These are phyloP conservation scores for Psilocybe mexicana DNA, from an alignment of 1,284 basidiomycete species.

Conservation along the genomic window DNA sequence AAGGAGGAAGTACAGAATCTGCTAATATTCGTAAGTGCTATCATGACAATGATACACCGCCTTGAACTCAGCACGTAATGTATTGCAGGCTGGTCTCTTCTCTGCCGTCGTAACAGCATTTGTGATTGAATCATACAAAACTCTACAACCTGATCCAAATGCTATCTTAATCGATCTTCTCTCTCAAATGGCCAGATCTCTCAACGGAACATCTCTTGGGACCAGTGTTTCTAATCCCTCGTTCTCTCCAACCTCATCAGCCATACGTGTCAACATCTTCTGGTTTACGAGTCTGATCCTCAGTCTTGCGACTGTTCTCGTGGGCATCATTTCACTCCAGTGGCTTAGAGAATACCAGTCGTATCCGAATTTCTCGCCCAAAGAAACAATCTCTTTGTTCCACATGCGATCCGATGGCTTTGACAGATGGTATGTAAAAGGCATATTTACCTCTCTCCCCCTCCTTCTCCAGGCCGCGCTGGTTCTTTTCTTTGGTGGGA, in stretches of 20 bases:
- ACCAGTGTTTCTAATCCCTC: background rate
- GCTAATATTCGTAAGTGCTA: conserved; percentile 23
- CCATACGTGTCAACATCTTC: conserved; percentile 23
- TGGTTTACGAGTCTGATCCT: conserved; percentile 28
- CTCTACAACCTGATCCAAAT: background rate
- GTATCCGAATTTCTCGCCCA: conserved; percentile 14
- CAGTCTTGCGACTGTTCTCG: conserved; percentile 19
- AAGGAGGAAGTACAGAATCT: conserved; percentile 25
- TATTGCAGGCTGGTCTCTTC: conserved; percentile 5
- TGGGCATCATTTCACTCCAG: conserved; percentile 26
- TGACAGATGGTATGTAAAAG: conserved; percentile 28
- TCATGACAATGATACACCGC: background rate
- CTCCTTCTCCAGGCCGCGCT: conserved; percentile 30
- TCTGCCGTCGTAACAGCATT: conserved; percentile 7
- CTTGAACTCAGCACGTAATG: background rate
- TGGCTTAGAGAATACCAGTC: conserved; percentile 26
- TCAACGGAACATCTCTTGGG: background rate
- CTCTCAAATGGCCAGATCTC: background rate
- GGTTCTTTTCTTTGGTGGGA: conserved; percentile 30
- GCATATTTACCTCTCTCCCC: conserved; percentile 28
- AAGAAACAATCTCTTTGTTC: conserved; percentile 18
- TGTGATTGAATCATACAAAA: conserved; percentile 6
- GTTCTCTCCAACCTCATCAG: conserved; percentile 1
- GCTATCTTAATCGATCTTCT: background rate
- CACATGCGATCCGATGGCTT: conserved; percentile 28